Evolutionary conservation across 768 basidiomycete species (phyloP).

Genomic region (Russula virescens): DNA sequence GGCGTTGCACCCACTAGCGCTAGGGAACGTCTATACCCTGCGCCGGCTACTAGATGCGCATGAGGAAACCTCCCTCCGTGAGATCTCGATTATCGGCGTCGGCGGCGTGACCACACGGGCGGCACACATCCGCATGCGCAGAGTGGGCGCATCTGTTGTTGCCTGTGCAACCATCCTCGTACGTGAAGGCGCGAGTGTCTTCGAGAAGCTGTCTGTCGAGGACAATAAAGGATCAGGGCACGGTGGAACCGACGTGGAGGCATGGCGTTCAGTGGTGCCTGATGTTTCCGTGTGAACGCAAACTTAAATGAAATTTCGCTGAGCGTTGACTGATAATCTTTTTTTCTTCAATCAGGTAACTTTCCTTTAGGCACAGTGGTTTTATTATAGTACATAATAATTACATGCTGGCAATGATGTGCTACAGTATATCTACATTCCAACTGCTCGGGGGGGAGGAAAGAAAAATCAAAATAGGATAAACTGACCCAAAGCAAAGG

Average conservation of each 20-base stretch:
- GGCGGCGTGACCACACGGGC: conserved; percentile 68
- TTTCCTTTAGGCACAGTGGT: neutral
- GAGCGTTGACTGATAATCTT: neutral
- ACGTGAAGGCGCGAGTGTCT: conserved; percentile 35
- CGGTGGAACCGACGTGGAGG: conserved; percentile 38
- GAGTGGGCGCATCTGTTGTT: conserved; percentile 67
- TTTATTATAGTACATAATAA: neutral
- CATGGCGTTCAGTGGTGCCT: conserved; percentile 55
- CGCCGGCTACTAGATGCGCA: conserved; percentile 42
- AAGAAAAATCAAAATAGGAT: neutral
- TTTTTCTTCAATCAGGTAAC: neutral
- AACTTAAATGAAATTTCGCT: neutral
- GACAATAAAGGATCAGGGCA: conserved; percentile 30
- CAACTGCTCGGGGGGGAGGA: neutral
- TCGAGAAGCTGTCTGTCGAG: conserved; percentile 28
- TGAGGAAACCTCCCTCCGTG: conserved; percentile 38
- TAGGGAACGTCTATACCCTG: conserved; percentile 74
- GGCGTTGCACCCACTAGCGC: conserved; percentile 62
- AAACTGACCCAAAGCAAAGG: neutral
- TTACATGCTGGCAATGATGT: conserved; percentile 4
- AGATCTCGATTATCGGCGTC: conserved; percentile 67
- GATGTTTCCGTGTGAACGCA: neutral
- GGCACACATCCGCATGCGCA: conserved; percentile 61
- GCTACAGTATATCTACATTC: neutral
- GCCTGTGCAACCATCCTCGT: conserved; percentile 54